Percentiles rank a stretch among this genome's conserved stretches.
Evolutionary conservation across 140 eudicot genomes (phyloP).

Genomic region (Cichorium intybus): DNA sequence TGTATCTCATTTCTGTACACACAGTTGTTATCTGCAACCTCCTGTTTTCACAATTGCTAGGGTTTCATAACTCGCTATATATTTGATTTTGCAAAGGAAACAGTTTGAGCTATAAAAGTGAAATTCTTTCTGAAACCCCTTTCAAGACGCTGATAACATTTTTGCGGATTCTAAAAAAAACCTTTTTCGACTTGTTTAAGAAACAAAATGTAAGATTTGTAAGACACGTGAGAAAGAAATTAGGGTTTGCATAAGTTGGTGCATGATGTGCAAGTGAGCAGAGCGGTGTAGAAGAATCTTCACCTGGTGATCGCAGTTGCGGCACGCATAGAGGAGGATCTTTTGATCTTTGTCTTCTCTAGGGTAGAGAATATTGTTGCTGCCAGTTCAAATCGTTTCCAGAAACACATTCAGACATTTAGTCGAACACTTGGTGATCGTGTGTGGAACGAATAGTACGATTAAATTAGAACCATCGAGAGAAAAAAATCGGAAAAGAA

Average conservation of each 20-base stretch:
- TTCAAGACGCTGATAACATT: not conserved
- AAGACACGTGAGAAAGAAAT: not conserved
- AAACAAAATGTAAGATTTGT: not conserved
- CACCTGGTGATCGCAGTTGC: conserved; percentile 93
- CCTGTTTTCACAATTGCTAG: conserved; percentile 47
- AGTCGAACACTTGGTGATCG: conserved; percentile 18
- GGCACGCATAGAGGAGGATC: conserved; percentile 92
- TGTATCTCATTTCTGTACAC: conserved; percentile 95
- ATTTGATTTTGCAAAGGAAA: not conserved
- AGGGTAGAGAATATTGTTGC: conserved; percentile 91
- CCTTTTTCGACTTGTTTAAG: not conserved
- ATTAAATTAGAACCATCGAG: not conserved
- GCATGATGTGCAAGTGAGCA: conserved; percentile 3
- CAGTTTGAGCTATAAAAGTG: not conserved
- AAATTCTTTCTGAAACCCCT: not conserved
- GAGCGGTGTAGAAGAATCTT: not conserved
- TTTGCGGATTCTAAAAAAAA: not conserved
- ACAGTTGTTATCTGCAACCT: conserved; percentile 94
- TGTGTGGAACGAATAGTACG: not conserved
- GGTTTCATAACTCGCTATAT: not conserved
- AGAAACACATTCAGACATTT: conserved; percentile 1
- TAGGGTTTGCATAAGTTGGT: conserved; percentile 7
- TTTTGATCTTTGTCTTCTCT: conserved; percentile 90
- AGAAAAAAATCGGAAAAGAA: not conserved
- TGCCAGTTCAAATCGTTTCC: conserved; percentile 21